These are phyloP conservation scores for Fraxinus platypoda DNA, from an alignment of 305 asterid genomes.

Conservation along the genomic window DNA sequence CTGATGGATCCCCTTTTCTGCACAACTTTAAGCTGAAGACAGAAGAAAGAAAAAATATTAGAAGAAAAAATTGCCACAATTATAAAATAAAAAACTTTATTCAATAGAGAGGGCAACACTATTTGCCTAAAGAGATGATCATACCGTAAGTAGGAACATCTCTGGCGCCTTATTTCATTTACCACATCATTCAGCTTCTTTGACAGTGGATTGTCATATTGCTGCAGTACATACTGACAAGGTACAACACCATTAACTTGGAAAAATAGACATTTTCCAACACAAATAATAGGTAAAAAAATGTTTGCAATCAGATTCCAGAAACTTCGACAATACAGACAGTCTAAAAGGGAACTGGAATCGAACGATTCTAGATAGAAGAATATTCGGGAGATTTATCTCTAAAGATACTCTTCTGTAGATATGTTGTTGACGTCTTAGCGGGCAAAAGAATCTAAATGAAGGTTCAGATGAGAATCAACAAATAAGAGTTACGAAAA, in stretches of 20 bases:
- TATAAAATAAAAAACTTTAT: constrained; percentile 2
- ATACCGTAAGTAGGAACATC: constrained; percentile 90
- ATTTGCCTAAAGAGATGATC: background rate
- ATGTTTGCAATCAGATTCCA: background rate
- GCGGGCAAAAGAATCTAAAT: background rate
- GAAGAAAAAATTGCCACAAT: constrained; percentile 11
- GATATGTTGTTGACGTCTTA: background rate
- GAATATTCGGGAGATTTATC: background rate
- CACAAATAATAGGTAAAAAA: background rate
- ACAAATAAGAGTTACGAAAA: background rate
- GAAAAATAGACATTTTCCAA: background rate
- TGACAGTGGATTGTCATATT: constrained; percentile 71
- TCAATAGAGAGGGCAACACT: background rate
- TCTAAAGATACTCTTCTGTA: background rate
- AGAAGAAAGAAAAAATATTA: constrained; percentile 12
- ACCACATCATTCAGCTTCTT: constrained; percentile 71
- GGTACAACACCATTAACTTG: background rate
- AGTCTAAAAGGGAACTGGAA: background rate
- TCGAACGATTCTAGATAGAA: background rate
- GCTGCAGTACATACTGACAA: constrained; percentile 72
- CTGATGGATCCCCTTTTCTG: constrained; percentile 87
- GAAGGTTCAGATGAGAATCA: background rate
- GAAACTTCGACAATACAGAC: background rate
- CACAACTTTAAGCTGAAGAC: constrained; percentile 70
- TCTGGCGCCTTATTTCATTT: constrained; percentile 79